Base-by-base conservation (phyloP, 805 yeast species). In the Ogataea glucozyma region DNA sequence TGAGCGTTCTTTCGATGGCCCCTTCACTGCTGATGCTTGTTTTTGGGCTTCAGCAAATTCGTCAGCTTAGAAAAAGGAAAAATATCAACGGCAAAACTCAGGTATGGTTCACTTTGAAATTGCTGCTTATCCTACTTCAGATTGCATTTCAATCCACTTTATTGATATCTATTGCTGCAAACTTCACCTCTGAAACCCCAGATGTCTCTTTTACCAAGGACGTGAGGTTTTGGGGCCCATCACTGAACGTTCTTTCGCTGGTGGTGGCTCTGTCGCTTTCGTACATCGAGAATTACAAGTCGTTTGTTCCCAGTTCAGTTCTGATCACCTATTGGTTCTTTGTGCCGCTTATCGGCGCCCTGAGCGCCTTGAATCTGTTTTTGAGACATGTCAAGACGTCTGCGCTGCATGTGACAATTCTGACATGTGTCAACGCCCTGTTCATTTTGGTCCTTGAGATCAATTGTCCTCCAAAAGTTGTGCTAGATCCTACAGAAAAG, bases 271-370 rank as follows among this genome's bases (percentile, higher is more conserved):
- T 76, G 13, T 64, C 67, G 3, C 63, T 88, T 26, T 84, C 88
- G 44, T 85, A 80, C 63, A 60, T 85, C 45, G 97, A 91, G 60
- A 83, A 80, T 56, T 77, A 73, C 62, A 79, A 85, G 59, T 60
- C 81, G 9, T 72, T 66, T 31, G 76, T 86, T 17, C 80, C 97
- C 1, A 78, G 75, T 52, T 83, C 91, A 2, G 70, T 78, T 0
- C 65, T 89, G 35, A 73, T 91, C 29, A 71, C 83, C 49, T 91
- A 78, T 64, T 91, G 96, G 96, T 66, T 85, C 35, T 70, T 81
- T 44, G 70, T 75, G 30, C 53, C 75, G 1, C 41, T 83, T 5
- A 67, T 79, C 26, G 76, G 76, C 17, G 43, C 67, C 9, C 65
- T 77, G 27, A 75, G 76, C 49, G 53, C 77, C 4, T 52, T 65